Evolutionary conservation across 148 eudicot species (phyloP).

Genomic region (Arctostaphylos glauca): DNA sequence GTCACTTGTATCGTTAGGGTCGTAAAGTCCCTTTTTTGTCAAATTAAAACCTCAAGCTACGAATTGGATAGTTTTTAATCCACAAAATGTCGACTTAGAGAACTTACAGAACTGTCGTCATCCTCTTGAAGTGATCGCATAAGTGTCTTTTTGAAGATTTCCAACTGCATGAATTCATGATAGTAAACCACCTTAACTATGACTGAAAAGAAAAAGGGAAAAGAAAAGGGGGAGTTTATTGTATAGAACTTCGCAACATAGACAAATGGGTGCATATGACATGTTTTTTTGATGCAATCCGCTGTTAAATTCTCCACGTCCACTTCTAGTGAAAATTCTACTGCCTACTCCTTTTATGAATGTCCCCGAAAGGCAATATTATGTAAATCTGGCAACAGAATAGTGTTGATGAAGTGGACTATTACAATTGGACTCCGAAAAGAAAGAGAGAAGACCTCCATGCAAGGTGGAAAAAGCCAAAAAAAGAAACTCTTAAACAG

Average conservation of each 20-base stretch:
- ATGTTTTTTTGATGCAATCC: neutral
- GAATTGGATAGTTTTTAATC: neutral
- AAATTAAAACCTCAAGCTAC: constrained; percentile 2
- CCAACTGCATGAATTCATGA: constrained; percentile 53
- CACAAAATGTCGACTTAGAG: neutral
- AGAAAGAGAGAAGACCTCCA: too few species aligned
- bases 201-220: neutral
- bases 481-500: too few species aligned
- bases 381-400: too few species aligned
- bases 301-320: neutral
- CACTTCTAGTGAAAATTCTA: neutral
- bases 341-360: neutral
- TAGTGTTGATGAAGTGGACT: too few species aligned
- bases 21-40: neutral
- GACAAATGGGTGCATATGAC: neutral
- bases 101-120: constrained; percentile 63
- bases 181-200: neutral
- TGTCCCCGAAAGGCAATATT: too few species aligned
- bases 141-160: constrained; percentile 81
- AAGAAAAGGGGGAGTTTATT: neutral
- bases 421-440: too few species aligned
- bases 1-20: neutral
- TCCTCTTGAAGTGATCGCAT: constrained; percentile 93
- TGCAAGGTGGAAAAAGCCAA: too few species aligned
- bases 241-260: neutral